Conservation (phyloP, 2,329 filamentous ascomycete genomes). For the Alternaria sp. region DNA sequence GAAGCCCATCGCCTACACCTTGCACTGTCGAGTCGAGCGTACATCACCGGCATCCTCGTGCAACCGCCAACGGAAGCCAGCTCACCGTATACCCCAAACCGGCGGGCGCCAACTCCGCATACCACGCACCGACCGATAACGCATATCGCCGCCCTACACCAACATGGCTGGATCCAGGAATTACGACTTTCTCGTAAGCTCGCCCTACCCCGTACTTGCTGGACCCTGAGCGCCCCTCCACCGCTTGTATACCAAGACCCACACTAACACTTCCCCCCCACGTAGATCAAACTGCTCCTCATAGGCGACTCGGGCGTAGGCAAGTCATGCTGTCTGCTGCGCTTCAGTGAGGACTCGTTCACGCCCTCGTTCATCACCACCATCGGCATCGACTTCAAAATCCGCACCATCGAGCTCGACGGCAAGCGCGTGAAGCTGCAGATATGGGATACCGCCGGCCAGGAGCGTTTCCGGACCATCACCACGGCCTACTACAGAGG, state of each 20-base stretch:
- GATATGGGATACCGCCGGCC: slow-evolving; percentile 99
- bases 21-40: not conserved
- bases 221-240: slow-evolving; percentile 15
- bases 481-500: slow-evolving; percentile 98
- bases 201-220: slow-evolving; percentile 12
- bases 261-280: slow-evolving; percentile 22
- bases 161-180: slow-evolving; percentile 96
- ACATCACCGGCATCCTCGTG: not conserved
- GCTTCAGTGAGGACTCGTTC: slow-evolving; percentile 97
- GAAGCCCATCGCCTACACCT: not conserved
- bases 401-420: slow-evolving; percentile 97
- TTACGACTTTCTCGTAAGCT: slow-evolving; percentile 95
- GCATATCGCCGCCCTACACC: slow-evolving; percentile 22
- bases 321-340: slow-evolving; percentile 95
- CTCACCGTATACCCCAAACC: slow-evolving; percentile 19
- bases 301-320: slow-evolving; percentile 97
- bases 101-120: slow-evolving; percentile 37
- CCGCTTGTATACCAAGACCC: slow-evolving; percentile 13
- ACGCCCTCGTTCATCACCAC: slow-evolving; percentile 98
- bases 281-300: slow-evolving; percentile 92
- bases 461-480: slow-evolving; percentile 98
- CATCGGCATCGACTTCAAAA: slow-evolving; percentile 99
- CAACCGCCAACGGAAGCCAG: slow-evolving; percentile 9
- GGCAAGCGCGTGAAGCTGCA: slow-evolving; percentile 99
- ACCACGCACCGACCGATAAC: slow-evolving; percentile 24